phyloP scores from a whole-genome alignment of 2,329 filamentous ascomycete genomes.

The Nakataea oryzae region DNA sequence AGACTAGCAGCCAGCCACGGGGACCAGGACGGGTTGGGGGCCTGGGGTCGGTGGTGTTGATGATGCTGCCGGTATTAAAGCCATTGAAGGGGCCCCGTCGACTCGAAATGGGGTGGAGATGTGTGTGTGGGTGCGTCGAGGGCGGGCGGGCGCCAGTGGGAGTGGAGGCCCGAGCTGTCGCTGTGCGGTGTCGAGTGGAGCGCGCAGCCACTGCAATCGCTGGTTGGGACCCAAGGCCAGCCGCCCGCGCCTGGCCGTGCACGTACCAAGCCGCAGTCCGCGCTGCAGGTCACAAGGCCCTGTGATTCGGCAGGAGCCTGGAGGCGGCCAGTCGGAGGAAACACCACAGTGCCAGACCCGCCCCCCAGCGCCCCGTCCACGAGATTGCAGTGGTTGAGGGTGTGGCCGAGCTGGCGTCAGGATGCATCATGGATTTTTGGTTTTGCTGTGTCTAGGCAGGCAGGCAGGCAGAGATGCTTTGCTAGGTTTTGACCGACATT shows the following conservation, averaged over 20 bases:
- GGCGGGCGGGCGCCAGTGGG: too few relatives aligned
- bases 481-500: too few relatives aligned
- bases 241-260: neutral
- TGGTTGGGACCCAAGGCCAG: neutral
- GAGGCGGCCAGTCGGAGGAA: neutral
- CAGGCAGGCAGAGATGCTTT: too few relatives aligned
- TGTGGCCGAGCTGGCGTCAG: too few relatives aligned
- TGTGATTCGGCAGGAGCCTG: neutral
- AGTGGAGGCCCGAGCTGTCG: too few relatives aligned
- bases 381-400: neutral
- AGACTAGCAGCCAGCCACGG: neutral
- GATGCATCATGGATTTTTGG: too few relatives aligned
- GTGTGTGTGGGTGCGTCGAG: neutral
- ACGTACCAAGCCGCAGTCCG: neutral
- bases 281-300: neutral
- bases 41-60: neutral
- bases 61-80: constrained; percentile 1
- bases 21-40: neutral
- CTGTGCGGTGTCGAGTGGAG: neutral
- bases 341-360: neutral
- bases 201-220: neutral
- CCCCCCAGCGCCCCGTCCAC: neutral
- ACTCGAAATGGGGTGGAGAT: neutral
- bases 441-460: too few relatives aligned
- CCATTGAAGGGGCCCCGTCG: neutral